A percentile compares a stretch with the other conserved stretches of the same genome.
Evolutionary conservation across 768 basidiomycete species (phyloP).

Genomic region (Termitomyces sp.): DNA sequence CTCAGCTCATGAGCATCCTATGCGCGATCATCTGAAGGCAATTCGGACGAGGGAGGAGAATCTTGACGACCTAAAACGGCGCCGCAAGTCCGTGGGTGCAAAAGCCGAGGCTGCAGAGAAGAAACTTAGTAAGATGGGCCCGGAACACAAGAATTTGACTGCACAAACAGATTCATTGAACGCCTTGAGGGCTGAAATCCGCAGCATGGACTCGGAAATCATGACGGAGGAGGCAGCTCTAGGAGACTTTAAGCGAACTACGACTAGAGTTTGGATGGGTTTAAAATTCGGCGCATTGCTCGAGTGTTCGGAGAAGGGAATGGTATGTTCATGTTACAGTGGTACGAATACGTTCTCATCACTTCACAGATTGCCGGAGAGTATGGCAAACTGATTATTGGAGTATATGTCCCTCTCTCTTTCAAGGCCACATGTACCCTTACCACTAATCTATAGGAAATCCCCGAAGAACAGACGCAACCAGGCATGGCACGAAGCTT

Average conservation of each 20-base stretch:
- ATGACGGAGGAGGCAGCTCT: constrained; percentile 77
- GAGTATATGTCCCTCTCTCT: constrained; percentile 30
- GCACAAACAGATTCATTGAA: constrained; percentile 73
- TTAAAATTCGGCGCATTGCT: constrained; percentile 86
- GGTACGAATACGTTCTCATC: constrained; percentile 1
- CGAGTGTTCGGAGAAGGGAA: constrained; percentile 83
- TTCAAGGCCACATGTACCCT: not conserved
- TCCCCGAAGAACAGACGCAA: constrained; percentile 76
- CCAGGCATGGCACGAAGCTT: constrained; percentile 75
- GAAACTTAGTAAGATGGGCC: constrained; percentile 87
- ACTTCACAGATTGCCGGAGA: constrained; percentile 49
- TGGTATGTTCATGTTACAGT: constrained; percentile 31
- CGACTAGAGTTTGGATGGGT: constrained; percentile 68
- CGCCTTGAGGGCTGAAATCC: constrained; percentile 73
- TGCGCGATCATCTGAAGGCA: constrained; percentile 76
- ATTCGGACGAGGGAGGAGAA: constrained; percentile 84
- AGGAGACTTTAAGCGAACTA: constrained; percentile 79
- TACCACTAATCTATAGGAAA: constrained; percentile 48
- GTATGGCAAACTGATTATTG: constrained; percentile 50
- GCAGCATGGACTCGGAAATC: constrained; percentile 77
- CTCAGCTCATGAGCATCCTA: constrained; percentile 64
- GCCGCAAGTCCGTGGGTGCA: constrained; percentile 60
- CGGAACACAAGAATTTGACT: constrained; percentile 82
- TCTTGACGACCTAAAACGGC: constrained; percentile 72
- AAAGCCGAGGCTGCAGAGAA: constrained; percentile 84